Conservation (phyloP, 306 rosid genomes). For the Senna siamea region DNA sequence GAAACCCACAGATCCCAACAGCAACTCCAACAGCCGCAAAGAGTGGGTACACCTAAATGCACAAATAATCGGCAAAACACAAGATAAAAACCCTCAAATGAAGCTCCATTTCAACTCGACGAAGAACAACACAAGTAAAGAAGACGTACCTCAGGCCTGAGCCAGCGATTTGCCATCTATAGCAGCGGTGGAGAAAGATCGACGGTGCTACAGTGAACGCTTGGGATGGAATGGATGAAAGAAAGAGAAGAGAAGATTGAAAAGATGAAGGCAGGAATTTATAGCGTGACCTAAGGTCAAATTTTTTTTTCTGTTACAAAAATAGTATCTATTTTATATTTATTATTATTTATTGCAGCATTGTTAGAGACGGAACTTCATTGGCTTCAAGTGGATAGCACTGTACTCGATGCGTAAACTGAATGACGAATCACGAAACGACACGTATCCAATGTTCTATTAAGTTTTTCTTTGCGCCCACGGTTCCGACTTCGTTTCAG, state of each 20-base stretch:
- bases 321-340: no score
- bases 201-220: background rate
- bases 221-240: background rate
- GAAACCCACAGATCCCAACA: slow-evolving; percentile 82
- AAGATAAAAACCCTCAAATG: background rate
- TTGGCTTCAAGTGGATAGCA: slow-evolving; percentile 27
- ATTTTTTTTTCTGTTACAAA: no score
- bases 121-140: background rate
- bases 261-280: background rate
- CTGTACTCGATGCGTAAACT: background rate
- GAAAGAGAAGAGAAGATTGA: no score
- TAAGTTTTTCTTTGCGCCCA: background rate
- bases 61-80: background rate
- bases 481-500: background rate
- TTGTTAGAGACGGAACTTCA: background rate
- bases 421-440: background rate
- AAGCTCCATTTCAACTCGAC: no score
- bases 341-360: background rate
- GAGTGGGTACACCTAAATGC: slow-evolving; percentile 80
- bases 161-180: slow-evolving; percentile 55
- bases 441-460: background rate
- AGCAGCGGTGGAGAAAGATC: slow-evolving; percentile 13
- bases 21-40: slow-evolving; percentile 88
- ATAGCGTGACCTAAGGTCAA: background rate
- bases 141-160: slow-evolving; percentile 75